A percentile compares a stretch with the other conserved stretches of the same genome.
These are phyloP conservation scores for Escallonia herrerae DNA, from an alignment of 129 eudicot species.

Conservation along the genomic window DNA sequence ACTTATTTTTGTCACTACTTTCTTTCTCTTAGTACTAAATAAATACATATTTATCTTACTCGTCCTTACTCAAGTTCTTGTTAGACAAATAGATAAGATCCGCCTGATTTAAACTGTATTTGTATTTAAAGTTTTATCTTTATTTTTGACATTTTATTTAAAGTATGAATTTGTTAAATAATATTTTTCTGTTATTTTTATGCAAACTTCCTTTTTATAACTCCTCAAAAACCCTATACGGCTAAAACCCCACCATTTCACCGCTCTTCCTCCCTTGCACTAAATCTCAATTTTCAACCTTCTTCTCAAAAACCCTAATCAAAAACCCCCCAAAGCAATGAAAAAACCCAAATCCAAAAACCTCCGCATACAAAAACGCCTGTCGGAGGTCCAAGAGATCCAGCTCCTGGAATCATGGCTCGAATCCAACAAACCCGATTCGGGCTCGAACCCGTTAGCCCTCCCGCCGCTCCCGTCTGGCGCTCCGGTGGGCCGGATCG, in stretches of 20 bases:
- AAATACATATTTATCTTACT: no score
- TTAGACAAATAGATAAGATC: no score
- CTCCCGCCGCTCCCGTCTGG: conserved; percentile 49
- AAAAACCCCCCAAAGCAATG: conserved; percentile 16
- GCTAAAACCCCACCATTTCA: conserved; percentile 20
- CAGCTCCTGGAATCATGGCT: conserved; percentile 65
- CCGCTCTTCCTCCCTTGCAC: not conserved
- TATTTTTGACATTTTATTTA: no score
- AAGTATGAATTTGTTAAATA: no score
- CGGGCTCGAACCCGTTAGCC: conserved; percentile 67
- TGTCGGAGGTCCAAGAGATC: conserved; percentile 54
- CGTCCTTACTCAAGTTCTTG: no score
- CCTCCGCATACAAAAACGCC: conserved; percentile 34
- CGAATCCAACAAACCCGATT: conserved; percentile 58
- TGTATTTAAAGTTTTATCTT: no score
- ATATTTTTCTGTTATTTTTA: no score
- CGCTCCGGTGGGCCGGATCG: conserved; percentile 58
- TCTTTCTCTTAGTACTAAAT: no score
- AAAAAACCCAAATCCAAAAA: conserved; percentile 53
- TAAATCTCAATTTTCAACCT: not conserved
- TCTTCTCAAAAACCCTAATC: no score
- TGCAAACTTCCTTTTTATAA: not conserved
- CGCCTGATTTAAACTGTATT: no score
- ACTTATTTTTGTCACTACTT: no score
- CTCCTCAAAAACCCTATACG: conserved; percentile 7